phyloP scores from a whole-genome alignment of 352 stramenopile species.

The Globisporangium nunn region DNA sequence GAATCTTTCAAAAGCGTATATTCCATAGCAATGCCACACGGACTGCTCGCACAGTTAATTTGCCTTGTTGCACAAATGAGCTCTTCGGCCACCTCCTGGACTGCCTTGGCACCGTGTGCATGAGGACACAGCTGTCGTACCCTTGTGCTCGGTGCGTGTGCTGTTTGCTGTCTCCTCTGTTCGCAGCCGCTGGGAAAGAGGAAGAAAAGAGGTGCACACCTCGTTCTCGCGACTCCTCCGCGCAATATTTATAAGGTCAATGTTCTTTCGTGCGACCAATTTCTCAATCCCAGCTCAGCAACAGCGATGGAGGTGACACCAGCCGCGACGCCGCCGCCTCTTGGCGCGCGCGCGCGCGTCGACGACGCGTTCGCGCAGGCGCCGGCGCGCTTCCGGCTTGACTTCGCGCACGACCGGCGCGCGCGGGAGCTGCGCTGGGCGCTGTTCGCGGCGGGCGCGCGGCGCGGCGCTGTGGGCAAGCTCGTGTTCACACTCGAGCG shows the following conservation, averaged over 20 bases:
- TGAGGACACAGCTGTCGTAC: too few species aligned
- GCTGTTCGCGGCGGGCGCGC: constrained; percentile 58
- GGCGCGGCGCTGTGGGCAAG: constrained; percentile 65
- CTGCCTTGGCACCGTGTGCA: too few species aligned
- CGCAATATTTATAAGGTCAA: too few species aligned
- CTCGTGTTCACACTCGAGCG: constrained; percentile 77
- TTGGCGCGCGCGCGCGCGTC: constrained; percentile 29
- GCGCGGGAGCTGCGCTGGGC: constrained; percentile 80
- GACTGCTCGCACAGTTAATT: not conserved
- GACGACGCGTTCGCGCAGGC: constrained; percentile 34
- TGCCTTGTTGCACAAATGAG: too few species aligned
- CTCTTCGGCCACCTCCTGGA: too few species aligned
- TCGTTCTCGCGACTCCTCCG: too few species aligned
- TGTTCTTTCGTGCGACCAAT: too few species aligned
- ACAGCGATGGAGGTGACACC: not conserved
- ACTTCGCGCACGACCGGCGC: constrained; percentile 58
- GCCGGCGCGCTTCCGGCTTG: constrained; percentile 52
- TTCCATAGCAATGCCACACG: not conserved
- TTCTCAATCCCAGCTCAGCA: not conserved
- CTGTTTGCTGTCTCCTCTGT: not conserved
- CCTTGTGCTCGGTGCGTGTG: too few species aligned
- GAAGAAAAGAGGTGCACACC: too few species aligned
- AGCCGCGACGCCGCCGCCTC: not conserved
- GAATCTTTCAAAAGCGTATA: not conserved
- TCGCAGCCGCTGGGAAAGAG: too few species aligned